Percentiles rank a stretch among this genome's conserved stretches.
Evolutionary conservation across 352 stramenopile genomes (phyloP).

Genomic region (Globisporangium apiculatum): DNA sequence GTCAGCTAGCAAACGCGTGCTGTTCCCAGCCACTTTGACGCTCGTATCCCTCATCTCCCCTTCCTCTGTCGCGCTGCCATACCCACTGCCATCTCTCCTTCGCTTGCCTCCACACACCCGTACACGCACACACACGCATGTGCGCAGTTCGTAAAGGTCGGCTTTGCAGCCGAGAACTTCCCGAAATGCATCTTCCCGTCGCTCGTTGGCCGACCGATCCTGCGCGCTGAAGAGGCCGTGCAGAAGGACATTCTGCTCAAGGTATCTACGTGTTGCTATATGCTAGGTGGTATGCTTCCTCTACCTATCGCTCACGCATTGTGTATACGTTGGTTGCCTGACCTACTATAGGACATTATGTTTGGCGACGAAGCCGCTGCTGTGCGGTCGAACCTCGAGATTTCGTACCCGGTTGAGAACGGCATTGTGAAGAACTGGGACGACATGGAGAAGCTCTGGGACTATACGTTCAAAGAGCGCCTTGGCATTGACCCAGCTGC

Average conservation of each 20-base stretch:
- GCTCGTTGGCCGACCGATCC: conserved; percentile 90
- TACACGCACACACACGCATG: neutral
- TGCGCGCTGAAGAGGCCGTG: conserved; percentile 90
- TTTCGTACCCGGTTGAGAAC: conserved; percentile 92
- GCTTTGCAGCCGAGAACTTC: conserved; percentile 94
- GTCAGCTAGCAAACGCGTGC: neutral
- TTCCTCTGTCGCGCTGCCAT: neutral
- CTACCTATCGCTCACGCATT: too few relatives aligned
- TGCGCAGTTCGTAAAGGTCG: conserved; percentile 85
- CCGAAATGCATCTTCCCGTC: conserved; percentile 93
- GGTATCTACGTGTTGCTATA: conserved; percentile 14
- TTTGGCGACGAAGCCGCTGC: conserved; percentile 91
- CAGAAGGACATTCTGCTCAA: conserved; percentile 84
- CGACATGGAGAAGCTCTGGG: conserved; percentile 96
- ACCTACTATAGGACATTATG: conserved; percentile 85
- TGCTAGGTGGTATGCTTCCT: too few relatives aligned
- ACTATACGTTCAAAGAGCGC: conserved; percentile 94
- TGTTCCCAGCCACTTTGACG: neutral
- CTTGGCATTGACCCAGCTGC: conserved; percentile 57
- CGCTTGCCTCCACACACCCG: neutral
- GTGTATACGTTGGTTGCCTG: neutral
- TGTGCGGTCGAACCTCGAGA: conserved; percentile 82
- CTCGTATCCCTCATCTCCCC: neutral
- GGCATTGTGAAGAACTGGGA: conserved; percentile 97
- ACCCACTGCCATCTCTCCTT: neutral